Percentiles rank a stretch among this genome's conserved stretches.
Conservation (phyloP, 805 yeast species). For the Priceomyces melissophilus region DNA sequence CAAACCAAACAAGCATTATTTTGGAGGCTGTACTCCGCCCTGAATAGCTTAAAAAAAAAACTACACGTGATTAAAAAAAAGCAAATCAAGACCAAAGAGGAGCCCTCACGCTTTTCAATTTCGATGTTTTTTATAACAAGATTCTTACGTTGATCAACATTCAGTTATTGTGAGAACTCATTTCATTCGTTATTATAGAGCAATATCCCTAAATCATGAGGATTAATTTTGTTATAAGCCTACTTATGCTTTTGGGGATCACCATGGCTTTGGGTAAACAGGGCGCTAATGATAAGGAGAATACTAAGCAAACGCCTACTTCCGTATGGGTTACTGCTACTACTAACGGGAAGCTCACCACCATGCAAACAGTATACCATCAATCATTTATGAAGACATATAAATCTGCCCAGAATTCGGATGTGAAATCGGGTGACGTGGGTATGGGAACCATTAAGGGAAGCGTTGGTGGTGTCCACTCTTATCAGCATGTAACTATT, state of each 20-base stretch:
- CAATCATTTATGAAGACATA: constrained; percentile 26
- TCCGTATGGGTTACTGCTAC: constrained; percentile 36
- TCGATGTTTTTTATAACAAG: too few relatives aligned
- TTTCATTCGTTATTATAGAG: too few relatives aligned
- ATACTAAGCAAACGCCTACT: constrained; percentile 14
- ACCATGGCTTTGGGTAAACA: constrained; percentile 16
- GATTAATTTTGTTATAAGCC: neutral
- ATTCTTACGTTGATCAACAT: too few relatives aligned
- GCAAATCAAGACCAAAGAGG: too few relatives aligned
- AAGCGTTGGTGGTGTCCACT: constrained; percentile 27
- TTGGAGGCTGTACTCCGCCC: too few relatives aligned
- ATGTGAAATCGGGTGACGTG: constrained; percentile 23
- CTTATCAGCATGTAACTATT: constrained; percentile 27
- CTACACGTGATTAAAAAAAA: too few relatives aligned
- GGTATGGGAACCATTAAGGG: constrained; percentile 31
- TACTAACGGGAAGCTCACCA: constrained; percentile 24
- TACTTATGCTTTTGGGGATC: constrained; percentile 5
- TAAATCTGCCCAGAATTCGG: constrained; percentile 13
- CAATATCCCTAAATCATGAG: too few relatives aligned
- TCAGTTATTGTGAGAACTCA: too few relatives aligned
- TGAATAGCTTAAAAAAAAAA: too few relatives aligned
- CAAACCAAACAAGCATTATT: too few relatives aligned
- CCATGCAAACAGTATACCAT: constrained; percentile 18
- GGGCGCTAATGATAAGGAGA: constrained; percentile 9
- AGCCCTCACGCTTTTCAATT: too few relatives aligned